Evolutionary conservation across 257 asterid species (phyloP).

Genomic region (Paulownia fortunei): DNA sequence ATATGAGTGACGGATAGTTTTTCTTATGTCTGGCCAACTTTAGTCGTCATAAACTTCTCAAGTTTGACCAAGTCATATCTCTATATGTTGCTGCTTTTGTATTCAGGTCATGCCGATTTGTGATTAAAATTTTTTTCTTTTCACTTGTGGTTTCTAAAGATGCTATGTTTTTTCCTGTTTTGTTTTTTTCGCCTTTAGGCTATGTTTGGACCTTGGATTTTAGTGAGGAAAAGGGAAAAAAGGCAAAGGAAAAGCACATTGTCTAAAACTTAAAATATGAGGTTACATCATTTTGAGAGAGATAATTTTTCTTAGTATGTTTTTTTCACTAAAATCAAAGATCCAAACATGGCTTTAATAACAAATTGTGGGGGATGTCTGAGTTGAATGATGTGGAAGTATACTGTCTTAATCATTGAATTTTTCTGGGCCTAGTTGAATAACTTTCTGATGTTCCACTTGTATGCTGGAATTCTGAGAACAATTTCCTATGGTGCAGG

Average conservation of each 20-base stretch:
- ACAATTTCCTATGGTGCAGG: conserved; percentile 48
- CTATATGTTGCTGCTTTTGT: neutral
- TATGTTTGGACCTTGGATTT: neutral
- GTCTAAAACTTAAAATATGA: neutral
- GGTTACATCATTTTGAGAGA: neutral
- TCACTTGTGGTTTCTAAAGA: neutral
- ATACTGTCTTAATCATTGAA: neutral
- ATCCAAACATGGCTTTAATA: neutral
- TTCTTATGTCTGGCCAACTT: neutral
- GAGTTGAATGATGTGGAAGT: neutral
- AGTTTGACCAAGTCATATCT: neutral
- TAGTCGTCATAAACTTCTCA: neutral
- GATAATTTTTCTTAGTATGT: neutral
- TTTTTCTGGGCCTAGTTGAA: neutral
- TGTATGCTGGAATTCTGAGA: neutral
- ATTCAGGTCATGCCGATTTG: neutral
- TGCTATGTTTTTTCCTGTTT: neutral
- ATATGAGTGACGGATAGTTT: neutral
- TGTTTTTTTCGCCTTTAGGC: neutral
- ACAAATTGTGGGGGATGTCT: neutral
- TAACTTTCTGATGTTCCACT: neutral
- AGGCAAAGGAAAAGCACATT: too few relatives aligned
- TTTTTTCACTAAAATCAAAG: neutral
- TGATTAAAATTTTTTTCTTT: neutral
- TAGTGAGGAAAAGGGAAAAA: neutral